Percentiles rank a stretch among this genome's conserved stretches.
Conservation (phyloP, 768 basidiomycete species). For the Termitomyces sp. region DNA sequence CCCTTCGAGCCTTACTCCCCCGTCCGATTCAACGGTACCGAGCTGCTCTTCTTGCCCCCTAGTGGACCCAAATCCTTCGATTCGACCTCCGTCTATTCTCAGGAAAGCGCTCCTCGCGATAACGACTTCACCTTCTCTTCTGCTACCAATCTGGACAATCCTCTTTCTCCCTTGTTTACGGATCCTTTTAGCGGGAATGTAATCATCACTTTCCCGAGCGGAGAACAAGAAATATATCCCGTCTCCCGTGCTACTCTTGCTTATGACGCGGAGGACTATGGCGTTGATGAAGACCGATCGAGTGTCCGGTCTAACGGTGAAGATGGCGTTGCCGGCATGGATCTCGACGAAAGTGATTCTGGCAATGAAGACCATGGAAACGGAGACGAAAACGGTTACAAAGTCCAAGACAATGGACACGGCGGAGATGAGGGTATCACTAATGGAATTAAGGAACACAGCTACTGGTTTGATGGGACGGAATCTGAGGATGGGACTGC, state of each 20-base stretch:
- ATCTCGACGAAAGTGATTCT: not conserved
- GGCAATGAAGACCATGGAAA: not conserved
- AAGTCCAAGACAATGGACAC: not conserved
- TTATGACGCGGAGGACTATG: not conserved
- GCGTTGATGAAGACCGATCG: not conserved
- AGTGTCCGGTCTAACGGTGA: not conserved
- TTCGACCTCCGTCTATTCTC: slow-evolving; percentile 7
- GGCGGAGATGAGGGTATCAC: not conserved
- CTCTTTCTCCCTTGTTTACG: not conserved
- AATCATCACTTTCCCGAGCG: not conserved
- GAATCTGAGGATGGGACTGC: not conserved
- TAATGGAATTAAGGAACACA: not conserved
- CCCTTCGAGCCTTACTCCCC: not conserved
- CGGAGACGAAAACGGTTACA: not conserved
- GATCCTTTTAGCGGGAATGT: not conserved
- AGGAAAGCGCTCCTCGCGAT: slow-evolving; percentile 1
- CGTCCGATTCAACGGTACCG: not conserved
- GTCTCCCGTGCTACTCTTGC: not conserved
- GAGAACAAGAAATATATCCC: not conserved
- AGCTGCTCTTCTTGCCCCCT: not conserved
- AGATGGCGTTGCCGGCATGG: not conserved
- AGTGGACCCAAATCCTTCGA: not conserved
- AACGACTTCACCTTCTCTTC: not conserved
- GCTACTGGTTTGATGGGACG: not conserved
- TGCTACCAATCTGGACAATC: not conserved